These are phyloP conservation scores for Hepatocystis sp. DNA, from an alignment of 169 alveolate genomes.

Conservation along the genomic window DNA sequence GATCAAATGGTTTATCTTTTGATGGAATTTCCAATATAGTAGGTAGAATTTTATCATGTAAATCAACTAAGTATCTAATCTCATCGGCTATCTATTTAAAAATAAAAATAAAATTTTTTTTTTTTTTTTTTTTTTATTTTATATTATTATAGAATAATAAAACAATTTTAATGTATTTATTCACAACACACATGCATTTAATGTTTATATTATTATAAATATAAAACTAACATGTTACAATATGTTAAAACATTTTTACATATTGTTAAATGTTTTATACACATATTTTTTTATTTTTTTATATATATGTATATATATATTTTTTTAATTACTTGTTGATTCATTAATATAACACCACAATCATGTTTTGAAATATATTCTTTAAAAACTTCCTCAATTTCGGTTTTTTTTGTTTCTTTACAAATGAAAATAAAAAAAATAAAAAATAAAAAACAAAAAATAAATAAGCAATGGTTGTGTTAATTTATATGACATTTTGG, in stretches of 20 bases:
- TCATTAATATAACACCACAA: conserved; percentile 84
- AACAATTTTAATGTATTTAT: too few relatives aligned
- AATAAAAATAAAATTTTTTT: neutral
- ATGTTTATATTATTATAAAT: too few relatives aligned
- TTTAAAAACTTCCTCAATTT: conserved; percentile 83
- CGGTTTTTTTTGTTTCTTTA: conserved; percentile 80
- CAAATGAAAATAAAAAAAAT: neutral
- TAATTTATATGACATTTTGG: too few relatives aligned
- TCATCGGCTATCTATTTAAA: conserved; percentile 79
- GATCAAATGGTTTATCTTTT: conserved; percentile 85
- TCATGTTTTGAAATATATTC: conserved; percentile 78
- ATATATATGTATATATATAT: too few relatives aligned
- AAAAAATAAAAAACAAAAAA: too few relatives aligned
- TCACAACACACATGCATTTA: too few relatives aligned
- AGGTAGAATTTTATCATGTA: conserved; percentile 81
- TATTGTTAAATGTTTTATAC: neutral
- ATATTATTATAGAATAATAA: neutral
- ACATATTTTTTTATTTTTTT: conserved; percentile 8
- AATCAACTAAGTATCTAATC: conserved; percentile 79
- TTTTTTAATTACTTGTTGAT: conserved; percentile 76
- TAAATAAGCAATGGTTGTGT: too few relatives aligned
- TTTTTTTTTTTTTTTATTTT: neutral
- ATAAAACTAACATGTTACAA: too few relatives aligned
- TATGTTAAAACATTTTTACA: too few relatives aligned
- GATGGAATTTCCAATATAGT: conserved; percentile 85